phyloP scores from a whole-genome alignment of 805 yeast genomes.

The Kuraishia hungarica region DNA sequence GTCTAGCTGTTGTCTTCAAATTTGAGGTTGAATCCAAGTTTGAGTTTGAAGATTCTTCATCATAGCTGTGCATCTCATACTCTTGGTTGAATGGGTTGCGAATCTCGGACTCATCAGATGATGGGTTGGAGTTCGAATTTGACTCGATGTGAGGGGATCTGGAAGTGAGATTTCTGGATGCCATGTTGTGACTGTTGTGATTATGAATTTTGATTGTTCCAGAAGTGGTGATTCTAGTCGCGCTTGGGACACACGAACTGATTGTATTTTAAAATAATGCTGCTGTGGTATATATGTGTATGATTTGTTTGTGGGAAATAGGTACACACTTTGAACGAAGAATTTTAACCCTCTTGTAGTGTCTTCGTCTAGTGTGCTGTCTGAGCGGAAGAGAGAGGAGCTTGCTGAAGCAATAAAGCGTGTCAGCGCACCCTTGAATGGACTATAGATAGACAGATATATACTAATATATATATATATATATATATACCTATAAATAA shows the following conservation, averaged over 20 bases:
- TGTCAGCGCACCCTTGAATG: no score
- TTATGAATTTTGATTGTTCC: neutral
- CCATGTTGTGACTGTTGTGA: conserved; percentile 10
- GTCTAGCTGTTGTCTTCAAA: conserved; percentile 22
- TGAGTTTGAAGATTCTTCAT: conserved; percentile 14
- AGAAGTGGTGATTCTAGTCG: neutral
- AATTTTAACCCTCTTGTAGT: no score
- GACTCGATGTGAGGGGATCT: conserved; percentile 23
- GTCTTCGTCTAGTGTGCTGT: no score
- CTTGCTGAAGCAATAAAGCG: no score
- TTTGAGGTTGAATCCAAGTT: conserved; percentile 5
- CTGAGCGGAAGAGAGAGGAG: no score
- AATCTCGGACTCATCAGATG: conserved; percentile 19
- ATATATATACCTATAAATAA: neutral
- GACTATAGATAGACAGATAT: no score
- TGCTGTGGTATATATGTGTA: no score
- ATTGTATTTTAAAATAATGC: no score
- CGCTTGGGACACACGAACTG: neutral
- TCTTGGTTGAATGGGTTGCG: conserved; percentile 23
- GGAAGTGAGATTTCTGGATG: conserved; percentile 24
- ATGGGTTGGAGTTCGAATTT: conserved; percentile 15
- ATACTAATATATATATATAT: neutral
- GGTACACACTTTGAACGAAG: no score
- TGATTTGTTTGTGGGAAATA: no score
- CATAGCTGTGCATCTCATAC: conserved; percentile 21